Percentiles rank a stretch among this genome's conserved stretches.
Evolutionary conservation across 768 basidiomycete species (phyloP).

Genomic region (Leucogyrophana mollusca): DNA sequence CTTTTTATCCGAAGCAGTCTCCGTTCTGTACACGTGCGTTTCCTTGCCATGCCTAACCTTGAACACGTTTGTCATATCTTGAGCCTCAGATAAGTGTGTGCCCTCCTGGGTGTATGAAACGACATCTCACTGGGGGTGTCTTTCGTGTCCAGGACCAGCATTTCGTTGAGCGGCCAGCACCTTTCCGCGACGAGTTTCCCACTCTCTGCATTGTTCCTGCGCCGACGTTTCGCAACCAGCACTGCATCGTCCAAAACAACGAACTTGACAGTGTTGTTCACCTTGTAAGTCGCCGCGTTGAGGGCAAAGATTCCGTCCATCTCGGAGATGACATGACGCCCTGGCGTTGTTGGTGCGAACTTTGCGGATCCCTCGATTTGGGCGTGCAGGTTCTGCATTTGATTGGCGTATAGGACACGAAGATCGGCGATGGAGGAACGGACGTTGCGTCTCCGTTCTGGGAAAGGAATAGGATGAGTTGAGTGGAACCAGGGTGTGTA

Average conservation of each 20-base stretch:
- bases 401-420: constrained; percentile 89
- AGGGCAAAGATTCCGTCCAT: constrained; percentile 80
- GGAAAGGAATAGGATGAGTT: constrained; percentile 37
- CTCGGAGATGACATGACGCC: constrained; percentile 88
- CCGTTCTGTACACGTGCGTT: constrained; percentile 90
- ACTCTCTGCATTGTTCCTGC: constrained; percentile 54
- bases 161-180: constrained; percentile 92
- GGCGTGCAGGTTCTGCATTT: constrained; percentile 87
- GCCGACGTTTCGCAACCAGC: constrained; percentile 77
- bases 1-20: constrained; percentile 82
- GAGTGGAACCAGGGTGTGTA: constrained; percentile 22
- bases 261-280: constrained; percentile 83
- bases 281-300: constrained; percentile 94
- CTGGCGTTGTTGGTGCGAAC: constrained; percentile 88
- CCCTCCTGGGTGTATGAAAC: background rate
- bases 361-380: constrained; percentile 95
- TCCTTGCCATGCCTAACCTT: constrained; percentile 94
- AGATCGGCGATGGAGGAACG: constrained; percentile 97
- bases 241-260: constrained; percentile 91
- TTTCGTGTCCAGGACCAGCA: constrained; percentile 94
- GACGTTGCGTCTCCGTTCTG: constrained; percentile 56
- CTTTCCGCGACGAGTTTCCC: constrained; percentile 88
- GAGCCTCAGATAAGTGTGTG: constrained; percentile 4
- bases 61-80: constrained; percentile 92
- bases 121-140: constrained; percentile 77